Evolutionary conservation across 2,329 filamentous ascomycete species (phyloP).

Genomic region (Fusarium begoniae): DNA sequence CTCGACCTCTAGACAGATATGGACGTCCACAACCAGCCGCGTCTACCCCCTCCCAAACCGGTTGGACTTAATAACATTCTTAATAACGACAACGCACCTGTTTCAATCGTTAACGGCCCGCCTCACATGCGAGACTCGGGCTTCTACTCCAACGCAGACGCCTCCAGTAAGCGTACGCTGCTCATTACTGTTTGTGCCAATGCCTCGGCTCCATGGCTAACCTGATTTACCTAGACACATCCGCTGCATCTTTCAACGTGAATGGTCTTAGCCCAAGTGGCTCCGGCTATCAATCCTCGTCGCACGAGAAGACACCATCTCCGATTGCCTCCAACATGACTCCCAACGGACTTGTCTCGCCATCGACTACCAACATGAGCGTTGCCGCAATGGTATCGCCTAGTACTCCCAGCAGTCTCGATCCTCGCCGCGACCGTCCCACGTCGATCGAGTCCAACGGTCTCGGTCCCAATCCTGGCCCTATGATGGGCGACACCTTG

Average conservation of each 20-base stretch:
- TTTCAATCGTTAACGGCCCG: slow-evolving; percentile 40
- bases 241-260: slow-evolving; percentile 51
- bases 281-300: slow-evolving; percentile 58
- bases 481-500: slow-evolving; percentile 48
- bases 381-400: slow-evolving; percentile 73
- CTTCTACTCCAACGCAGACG: slow-evolving; percentile 55
- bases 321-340: slow-evolving; percentile 62
- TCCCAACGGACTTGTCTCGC: slow-evolving; percentile 64
- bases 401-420: slow-evolving; percentile 56
- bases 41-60: slow-evolving; percentile 45
- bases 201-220: slow-evolving; percentile 29
- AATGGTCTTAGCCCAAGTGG: slow-evolving; percentile 53
- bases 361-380: slow-evolving; percentile 68
- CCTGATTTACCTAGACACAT: slow-evolving; percentile 46
- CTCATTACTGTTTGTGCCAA: slow-evolving; percentile 26
- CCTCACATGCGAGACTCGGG: slow-evolving; percentile 53
- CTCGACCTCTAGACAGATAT: slow-evolving; percentile 30
- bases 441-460: slow-evolving; percentile 49
- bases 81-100: slow-evolving; percentile 47
- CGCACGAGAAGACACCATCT: slow-evolving; percentile 70
- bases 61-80: slow-evolving; percentile 53
- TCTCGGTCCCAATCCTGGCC: slow-evolving; percentile 26
- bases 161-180: slow-evolving; percentile 54
- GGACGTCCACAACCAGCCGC: slow-evolving; percentile 43
- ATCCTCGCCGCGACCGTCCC: slow-evolving; percentile 56